These are phyloP conservation scores for Keithomyces neogunnii DNA, from an alignment of 2,329 filamentous ascomycete species.

Conservation along the genomic window DNA sequence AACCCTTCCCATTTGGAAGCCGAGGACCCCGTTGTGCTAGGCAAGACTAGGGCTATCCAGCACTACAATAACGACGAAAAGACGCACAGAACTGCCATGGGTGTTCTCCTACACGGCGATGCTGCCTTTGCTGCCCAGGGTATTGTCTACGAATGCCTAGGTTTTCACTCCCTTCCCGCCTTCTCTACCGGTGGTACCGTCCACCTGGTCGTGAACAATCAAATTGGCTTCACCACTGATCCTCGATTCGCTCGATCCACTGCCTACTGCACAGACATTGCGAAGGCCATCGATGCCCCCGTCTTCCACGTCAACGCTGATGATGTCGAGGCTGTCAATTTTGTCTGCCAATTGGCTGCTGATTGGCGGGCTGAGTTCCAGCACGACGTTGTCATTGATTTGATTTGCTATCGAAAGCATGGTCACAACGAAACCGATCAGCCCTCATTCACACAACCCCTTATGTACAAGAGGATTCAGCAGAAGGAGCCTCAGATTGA, in stretches of 20 bases:
- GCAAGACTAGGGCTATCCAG: constrained; percentile 95
- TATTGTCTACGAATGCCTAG: constrained; percentile 96
- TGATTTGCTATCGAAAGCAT: constrained; percentile 98
- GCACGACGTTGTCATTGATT: constrained; percentile 94
- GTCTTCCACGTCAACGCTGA: constrained; percentile 99
- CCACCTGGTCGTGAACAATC: constrained; percentile 97
- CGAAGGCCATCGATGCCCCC: constrained; percentile 95
- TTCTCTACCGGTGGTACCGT: constrained; percentile 98
- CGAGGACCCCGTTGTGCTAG: constrained; percentile 94
- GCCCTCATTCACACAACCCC: constrained; percentile 96
- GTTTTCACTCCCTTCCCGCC: constrained; percentile 89
- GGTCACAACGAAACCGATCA: constrained; percentile 99
- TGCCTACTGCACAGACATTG: constrained; percentile 97
- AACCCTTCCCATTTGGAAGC: constrained; percentile 98
- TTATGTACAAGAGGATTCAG: constrained; percentile 98
- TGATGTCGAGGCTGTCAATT: constrained; percentile 97
- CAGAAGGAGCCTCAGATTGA: constrained; percentile 78
- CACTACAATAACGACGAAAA: constrained; percentile 98
- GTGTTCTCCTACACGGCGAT: constrained; percentile 92
- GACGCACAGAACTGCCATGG: constrained; percentile 84
- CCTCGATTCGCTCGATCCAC: constrained; percentile 95
- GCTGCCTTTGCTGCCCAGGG: constrained; percentile 95
- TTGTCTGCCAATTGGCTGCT: constrained; percentile 90
- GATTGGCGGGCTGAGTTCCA: constrained; percentile 99
- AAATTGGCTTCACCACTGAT: constrained; percentile 99